Evolutionary conservation across 768 basidiomycete species (phyloP), one percentile per base, ranked within the genome.

Genomic region (Russula olivacea): DNA sequence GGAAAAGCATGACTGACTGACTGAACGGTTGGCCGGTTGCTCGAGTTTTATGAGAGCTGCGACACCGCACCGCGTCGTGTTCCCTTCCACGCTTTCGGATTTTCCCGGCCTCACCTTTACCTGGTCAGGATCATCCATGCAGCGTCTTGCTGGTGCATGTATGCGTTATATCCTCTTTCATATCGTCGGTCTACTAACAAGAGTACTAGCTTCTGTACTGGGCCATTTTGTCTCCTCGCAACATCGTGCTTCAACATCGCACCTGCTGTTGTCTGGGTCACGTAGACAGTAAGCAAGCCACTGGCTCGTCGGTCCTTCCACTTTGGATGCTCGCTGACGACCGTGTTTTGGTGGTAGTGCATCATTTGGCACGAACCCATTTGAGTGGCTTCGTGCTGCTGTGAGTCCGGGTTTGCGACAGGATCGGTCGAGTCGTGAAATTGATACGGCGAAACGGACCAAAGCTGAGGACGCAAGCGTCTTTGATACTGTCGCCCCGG

Each of bases 401-500:
- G 48, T 69, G 41, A 64, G 5, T 30, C 61, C 67, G 1, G 55
- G 50, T 30, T 34, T 66, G 41, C 62, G 67, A 40, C 45, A 67
- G 30, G 41, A 59, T 23, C 65, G 55, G 32, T 40, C 61, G 34
- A 52, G 19, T 56, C 56, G 66, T 60, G 66, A 63, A 47, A 61
- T 66, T 50, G 68, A 67, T 14, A 41, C 72, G 49, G 72, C 78
- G 30, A 80, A 76, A 65, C 75, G 78, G 62, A 75, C 77, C 63
- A 78, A 79, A 6, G 73, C 73, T 57, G 73, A 77, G 66, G 74
- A 79, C 65, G 79, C 78, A 57, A 80, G 76, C 64, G 71, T 86
- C n/a, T 85, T 86, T 65, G 83, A 83, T 21, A 53, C 64, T 10
- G 55, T 65, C 45, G 12, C 49, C 3, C 11, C 61, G 17, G 50